Conservation (phyloP, 129 eudicot genomes). For the Escallonia herrerae region DNA sequence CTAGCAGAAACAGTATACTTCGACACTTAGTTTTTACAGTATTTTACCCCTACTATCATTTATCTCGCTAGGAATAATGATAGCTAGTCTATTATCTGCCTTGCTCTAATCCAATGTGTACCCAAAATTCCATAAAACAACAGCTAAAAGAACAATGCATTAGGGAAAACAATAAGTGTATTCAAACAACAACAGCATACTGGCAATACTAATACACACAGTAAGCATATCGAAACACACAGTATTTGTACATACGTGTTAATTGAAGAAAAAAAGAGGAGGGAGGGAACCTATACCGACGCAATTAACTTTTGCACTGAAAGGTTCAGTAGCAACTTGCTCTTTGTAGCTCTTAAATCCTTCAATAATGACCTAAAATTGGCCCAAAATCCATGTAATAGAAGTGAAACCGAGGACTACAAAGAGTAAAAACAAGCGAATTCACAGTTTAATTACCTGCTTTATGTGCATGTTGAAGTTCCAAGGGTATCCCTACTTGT, state of each 20-base stretch:
- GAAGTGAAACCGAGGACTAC: not conserved
- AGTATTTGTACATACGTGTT: too few species aligned
- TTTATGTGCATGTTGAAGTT: conserved; percentile 67
- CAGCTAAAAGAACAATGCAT: not conserved
- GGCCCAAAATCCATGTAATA: conserved; percentile 12
- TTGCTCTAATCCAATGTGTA: too few species aligned
- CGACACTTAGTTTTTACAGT: too few species aligned
- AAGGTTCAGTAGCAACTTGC: conserved; percentile 82
- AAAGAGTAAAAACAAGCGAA: not conserved
- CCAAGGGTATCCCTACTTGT: not conserved
- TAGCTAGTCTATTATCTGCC: too few species aligned
- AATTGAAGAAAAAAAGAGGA: not conserved
- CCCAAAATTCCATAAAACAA: not conserved
- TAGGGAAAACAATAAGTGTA: not conserved
- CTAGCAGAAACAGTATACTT: too few species aligned
- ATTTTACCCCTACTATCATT: too few species aligned
- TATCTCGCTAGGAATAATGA: too few species aligned
- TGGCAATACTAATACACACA: not conserved
- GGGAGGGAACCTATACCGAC: conserved; percentile 46
- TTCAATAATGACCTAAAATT: conserved; percentile 71
- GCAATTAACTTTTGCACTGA: conserved; percentile 95
- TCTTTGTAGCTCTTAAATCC: conserved; percentile 96
- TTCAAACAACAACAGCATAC: not conserved
- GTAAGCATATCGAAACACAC: not conserved
- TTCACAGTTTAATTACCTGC: conserved; percentile 41